phyloP scores from a whole-genome alignment of 2,329 filamentous ascomycete genomes.

The Calonectria montana region DNA sequence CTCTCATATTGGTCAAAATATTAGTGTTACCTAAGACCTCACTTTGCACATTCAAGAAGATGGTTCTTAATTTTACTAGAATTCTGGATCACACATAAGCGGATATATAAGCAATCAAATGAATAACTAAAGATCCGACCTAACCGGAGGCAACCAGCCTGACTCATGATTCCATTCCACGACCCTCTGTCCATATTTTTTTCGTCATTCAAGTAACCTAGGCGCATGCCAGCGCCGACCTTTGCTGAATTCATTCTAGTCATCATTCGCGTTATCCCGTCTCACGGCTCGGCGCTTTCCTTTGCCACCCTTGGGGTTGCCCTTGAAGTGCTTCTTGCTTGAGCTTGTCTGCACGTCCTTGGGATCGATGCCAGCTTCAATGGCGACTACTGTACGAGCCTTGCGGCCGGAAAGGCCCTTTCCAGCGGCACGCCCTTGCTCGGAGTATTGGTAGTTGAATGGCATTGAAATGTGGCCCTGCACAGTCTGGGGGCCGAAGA shows the following conservation, averaged over 20 bases:
- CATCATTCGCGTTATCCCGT: constrained; percentile 33
- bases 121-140: constrained; percentile 31
- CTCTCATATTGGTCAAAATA: too few relatives aligned
- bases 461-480: constrained; percentile 79
- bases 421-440: constrained; percentile 72
- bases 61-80: too few relatives aligned
- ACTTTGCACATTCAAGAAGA: too few relatives aligned
- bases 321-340: constrained; percentile 96
- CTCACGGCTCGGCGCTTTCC: constrained; percentile 53
- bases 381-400: constrained; percentile 79
- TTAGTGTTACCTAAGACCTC: too few relatives aligned
- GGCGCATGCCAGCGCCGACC: neutral
- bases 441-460: constrained; percentile 89
- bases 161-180: constrained; percentile 56
- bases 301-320: constrained; percentile 71
- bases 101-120: constrained; percentile 8
- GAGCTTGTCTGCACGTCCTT: constrained; percentile 75
- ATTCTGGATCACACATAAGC: constrained; percentile 34
- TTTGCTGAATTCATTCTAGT: constrained; percentile 36
- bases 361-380: constrained; percentile 87
- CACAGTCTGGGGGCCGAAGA: constrained; percentile 78
- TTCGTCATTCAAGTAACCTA: constrained; percentile 45
- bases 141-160: constrained; percentile 34
- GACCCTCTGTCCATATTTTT: constrained; percentile 57
- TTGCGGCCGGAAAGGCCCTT: constrained; percentile 88